Conservation (phyloP, 202 grass and related monocot species). For the Cymbopogon flexuosus region DNA sequence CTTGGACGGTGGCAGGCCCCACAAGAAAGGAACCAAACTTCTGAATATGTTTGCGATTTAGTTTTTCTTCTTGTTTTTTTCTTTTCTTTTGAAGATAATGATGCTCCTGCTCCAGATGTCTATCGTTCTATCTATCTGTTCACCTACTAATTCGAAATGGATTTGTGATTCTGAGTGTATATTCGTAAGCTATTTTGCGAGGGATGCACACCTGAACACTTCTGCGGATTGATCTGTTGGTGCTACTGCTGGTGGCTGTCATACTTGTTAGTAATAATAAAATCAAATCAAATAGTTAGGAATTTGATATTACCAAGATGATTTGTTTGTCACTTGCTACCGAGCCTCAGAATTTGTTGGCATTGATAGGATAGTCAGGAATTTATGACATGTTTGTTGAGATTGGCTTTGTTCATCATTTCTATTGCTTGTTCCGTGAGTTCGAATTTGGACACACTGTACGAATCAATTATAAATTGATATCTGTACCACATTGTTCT, state of each 20-base stretch:
- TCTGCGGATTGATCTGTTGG: slow-evolving; percentile 1
- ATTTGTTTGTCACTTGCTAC: neutral
- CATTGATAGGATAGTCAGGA: neutral
- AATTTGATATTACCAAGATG: neutral
- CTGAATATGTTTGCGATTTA: slow-evolving; percentile 30
- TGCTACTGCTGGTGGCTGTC: neutral
- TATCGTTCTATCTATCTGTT: neutral
- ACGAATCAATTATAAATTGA: slow-evolving; percentile 8
- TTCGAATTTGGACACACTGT: neutral
- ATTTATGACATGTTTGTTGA: slow-evolving; percentile 8
- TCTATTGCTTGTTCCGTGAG: neutral
- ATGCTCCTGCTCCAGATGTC: slow-evolving; percentile 21
- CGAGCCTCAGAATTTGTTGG: neutral
- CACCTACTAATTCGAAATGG: slow-evolving; percentile 31
- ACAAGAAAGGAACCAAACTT: slow-evolving; percentile 24
- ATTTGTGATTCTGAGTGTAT: slow-evolving; percentile 40
- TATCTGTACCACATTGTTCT: neutral
- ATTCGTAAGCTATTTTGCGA: slow-evolving; percentile 29
- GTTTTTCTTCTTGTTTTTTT: neutral
- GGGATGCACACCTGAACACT: neutral
- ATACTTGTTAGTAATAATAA: slow-evolving; percentile 24
- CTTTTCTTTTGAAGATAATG: slow-evolving; percentile 16
- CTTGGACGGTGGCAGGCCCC: slow-evolving; percentile 4
- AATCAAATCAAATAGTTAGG: neutral
- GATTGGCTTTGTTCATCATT: neutral